phyloP scores from a whole-genome alignment of 2,329 filamentous ascomycete species.

The Venturiaceae sp. region DNA sequence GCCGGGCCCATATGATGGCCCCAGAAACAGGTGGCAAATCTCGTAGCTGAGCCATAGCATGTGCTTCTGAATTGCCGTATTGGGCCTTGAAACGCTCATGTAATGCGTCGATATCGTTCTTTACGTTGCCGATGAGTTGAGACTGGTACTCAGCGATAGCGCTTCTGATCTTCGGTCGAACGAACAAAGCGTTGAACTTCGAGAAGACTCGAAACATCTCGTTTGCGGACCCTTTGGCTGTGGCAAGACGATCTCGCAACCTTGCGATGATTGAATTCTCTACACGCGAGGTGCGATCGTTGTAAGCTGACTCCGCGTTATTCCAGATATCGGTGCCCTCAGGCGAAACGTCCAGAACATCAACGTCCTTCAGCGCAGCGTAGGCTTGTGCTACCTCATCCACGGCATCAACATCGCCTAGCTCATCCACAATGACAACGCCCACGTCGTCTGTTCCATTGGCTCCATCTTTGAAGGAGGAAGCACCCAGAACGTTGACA shows the following conservation, averaged over 20 bases:
- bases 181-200: slow-evolving; percentile 98
- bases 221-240: slow-evolving; percentile 82
- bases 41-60: slow-evolving; percentile 94
- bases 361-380: slow-evolving; percentile 86
- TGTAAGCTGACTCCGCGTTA: slow-evolving; percentile 90
- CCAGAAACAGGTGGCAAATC: slow-evolving; percentile 94
- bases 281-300: slow-evolving; percentile 90
- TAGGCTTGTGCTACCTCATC: slow-evolving; percentile 94
- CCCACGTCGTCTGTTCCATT: slow-evolving; percentile 22
- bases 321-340: slow-evolving; percentile 90
- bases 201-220: slow-evolving; percentile 99
- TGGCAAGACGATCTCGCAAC: slow-evolving; percentile 82
- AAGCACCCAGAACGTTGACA: slow-evolving; percentile 82
- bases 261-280: slow-evolving; percentile 98
- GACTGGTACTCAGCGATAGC: slow-evolving; percentile 98
- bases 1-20: slow-evolving; percentile 93
- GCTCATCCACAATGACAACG: slow-evolving; percentile 75
- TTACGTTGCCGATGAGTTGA: slow-evolving; percentile 95
- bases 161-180: slow-evolving; percentile 96
- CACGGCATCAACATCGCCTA: slow-evolving; percentile 93
- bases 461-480: slow-evolving; percentile 34
- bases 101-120: slow-evolving; percentile 83
- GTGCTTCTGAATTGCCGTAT: slow-evolving; percentile 94
- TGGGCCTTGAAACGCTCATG: slow-evolving; percentile 98
- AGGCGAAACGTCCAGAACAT: slow-evolving; percentile 82